Evolutionary conservation across 495 filamentous ascomycete species (phyloP).

Genomic region (Geopyxis carbonaria): DNA sequence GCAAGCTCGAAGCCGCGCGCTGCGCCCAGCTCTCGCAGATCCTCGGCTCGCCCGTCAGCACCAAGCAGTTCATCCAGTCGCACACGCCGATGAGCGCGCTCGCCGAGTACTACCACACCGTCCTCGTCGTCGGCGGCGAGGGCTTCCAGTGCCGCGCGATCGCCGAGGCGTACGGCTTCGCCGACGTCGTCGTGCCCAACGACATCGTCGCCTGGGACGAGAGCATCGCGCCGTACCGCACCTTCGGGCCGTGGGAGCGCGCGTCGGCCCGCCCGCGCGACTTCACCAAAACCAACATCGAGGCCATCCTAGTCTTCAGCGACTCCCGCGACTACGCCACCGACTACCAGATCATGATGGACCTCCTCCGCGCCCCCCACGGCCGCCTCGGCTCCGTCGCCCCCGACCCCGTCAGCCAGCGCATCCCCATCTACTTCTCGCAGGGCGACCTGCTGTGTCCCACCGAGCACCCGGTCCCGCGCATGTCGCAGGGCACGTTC

Average conservation of each 20-base stretch:
- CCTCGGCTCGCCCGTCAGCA: slow-evolving; percentile 38
- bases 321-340: slow-evolving; percentile 72
- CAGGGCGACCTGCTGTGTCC: slow-evolving; percentile 52
- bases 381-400: slow-evolving; percentile 50
- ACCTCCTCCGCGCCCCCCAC: slow-evolving; percentile 57
- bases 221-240: slow-evolving; percentile 43
- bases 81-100: slow-evolving; percentile 53
- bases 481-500: slow-evolving; percentile 61
- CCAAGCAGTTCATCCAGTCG: slow-evolving; percentile 50
- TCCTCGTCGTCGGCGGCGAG: slow-evolving; percentile 49
- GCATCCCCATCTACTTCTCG: slow-evolving; percentile 44
- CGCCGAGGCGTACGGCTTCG: slow-evolving; percentile 47
- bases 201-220: slow-evolving; percentile 47
- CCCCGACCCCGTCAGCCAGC: slow-evolving; percentile 46
- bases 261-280: slow-evolving; percentile 43
- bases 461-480: slow-evolving; percentile 56
- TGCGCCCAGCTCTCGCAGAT: slow-evolving; percentile 42
- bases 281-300: slow-evolving; percentile 53
- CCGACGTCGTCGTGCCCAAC: slow-evolving; percentile 47
- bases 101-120: slow-evolving; percentile 46
- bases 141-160: slow-evolving; percentile 50
- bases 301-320: slow-evolving; percentile 67
- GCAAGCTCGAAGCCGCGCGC: slow-evolving; percentile 42
- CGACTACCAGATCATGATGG: slow-evolving; percentile 72
- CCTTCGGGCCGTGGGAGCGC: slow-evolving; percentile 41